Base-by-base conservation (phyloP, 23 red algal species). In the Chondrus crispus region DNA sequence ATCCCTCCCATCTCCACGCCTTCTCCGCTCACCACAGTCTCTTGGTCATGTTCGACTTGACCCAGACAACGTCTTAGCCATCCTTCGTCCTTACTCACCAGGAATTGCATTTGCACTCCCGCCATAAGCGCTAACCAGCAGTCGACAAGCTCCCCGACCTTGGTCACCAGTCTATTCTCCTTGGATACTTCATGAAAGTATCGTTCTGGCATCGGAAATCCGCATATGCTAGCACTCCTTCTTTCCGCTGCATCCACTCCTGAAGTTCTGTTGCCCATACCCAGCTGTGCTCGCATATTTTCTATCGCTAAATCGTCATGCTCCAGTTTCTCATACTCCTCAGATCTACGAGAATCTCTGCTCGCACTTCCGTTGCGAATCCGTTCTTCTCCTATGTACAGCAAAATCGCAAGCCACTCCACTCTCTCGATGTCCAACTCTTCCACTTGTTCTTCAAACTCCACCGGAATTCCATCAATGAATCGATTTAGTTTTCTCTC, bases 131-230 rank as follows among this genome's bases (percentile, higher is more conserved):
- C 46, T 2, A 63, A 69, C 87, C 87, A 90, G 20, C 62, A 53
- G 80, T 90, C 87, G 3, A 90, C 32, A 37, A 90, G 32, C 48
- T 79, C 69, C 45, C 72, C 71, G 5, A 66, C 87, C 32, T 55
- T 62, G 53, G 47, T 57, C 3, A 81, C 87, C 64, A 79, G 72
- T 5, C 50, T 35, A 68, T 90, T 90, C 39, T 49, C 5, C 50
- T 68, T 43, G 42, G 87, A 62, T 14, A 64, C 48, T n/a, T n/a
- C n/a, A n/a, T n/a, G n/a, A n/a, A n/a, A n/a, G n/a, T n/a, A n/a
- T n/a, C n/a, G n/a, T n/a, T n/a, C n/a, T n/a, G n/a, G n/a, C n/a
- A n/a, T n/a, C n/a, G n/a, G n/a, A n/a, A n/a, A n/a, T n/a, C n/a
- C n/a, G n/a, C n/a, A n/a, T n/a, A n/a, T n/a, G n/a, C n/a, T n/a